Evolutionary conservation across 208 protist genomes (phyloP).

Genomic region (Herpetomonas tarakana): DNA sequence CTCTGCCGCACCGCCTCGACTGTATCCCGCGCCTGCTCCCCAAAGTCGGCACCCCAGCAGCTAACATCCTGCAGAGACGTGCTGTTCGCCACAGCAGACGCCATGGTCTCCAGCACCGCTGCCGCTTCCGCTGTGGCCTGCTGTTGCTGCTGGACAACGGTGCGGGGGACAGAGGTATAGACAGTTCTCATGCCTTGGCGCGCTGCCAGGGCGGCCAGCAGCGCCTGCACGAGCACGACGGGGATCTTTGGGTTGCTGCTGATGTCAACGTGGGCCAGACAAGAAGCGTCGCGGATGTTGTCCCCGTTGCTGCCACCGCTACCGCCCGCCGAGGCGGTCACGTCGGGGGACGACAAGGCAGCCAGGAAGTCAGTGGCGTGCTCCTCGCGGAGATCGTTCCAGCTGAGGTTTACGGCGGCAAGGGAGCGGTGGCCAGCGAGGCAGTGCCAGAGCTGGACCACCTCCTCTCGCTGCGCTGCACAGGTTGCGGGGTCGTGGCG

Average conservation of each 20-base stretch:
- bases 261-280: conserved; percentile 28
- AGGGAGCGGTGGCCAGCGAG: conserved; percentile 40
- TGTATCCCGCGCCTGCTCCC: not conserved
- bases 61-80: conserved; percentile 36
- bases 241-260: conserved; percentile 42
- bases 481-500: not conserved
- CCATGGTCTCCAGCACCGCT: conserved; percentile 2
- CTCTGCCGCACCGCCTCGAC: conserved; percentile 23
- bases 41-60: conserved; percentile 20
- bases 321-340: too few relatives aligned
- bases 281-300: conserved; percentile 3
- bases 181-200: conserved; percentile 29
- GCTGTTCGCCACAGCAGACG: conserved; percentile 8
- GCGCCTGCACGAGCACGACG: conserved; percentile 14
- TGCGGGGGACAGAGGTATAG: conserved; percentile 16
- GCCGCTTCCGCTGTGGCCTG: conserved; percentile 20
- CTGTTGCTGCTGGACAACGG: conserved; percentile 2
- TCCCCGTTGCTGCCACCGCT: not conserved
- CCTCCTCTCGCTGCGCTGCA: conserved; percentile 22
- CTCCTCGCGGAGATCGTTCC: conserved; percentile 60
- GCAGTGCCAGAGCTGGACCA: conserved; percentile 27
- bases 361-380: conserved; percentile 43
- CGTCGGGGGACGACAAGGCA: not conserved
- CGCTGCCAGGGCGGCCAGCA: conserved; percentile 16
- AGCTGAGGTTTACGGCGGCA: conserved; percentile 48